phyloP scores from a whole-genome alignment of 495 filamentous ascomycete genomes.

The Annulohypoxylon stygium region DNA sequence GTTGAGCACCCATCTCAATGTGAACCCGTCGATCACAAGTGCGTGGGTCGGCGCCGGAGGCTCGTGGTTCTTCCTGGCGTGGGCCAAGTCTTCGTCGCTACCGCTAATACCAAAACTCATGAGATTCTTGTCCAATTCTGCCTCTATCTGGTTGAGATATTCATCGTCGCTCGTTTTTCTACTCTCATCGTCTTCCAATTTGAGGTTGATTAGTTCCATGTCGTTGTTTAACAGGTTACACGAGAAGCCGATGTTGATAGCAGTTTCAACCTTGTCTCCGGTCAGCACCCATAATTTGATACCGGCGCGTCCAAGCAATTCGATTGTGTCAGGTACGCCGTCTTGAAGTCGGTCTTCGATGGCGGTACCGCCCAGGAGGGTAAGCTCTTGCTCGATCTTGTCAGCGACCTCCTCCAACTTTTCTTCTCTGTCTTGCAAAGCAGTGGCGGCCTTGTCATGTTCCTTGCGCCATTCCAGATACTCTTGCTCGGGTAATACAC shows the following conservation, averaged over 20 bases:
- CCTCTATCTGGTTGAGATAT: conserved; percentile 69
- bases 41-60: conserved; percentile 90
- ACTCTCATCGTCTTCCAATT: conserved; percentile 78
- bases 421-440: conserved; percentile 90
- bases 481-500: conserved; percentile 84
- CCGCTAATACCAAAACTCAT: conserved; percentile 82
- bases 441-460: conserved; percentile 87
- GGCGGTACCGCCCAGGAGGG: conserved; percentile 92
- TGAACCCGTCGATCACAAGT: conserved; percentile 97
- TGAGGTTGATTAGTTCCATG: conserved; percentile 96
- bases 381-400: conserved; percentile 89
- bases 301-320: conserved; percentile 89
- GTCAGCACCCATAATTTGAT: conserved; percentile 99
- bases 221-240: conserved; percentile 97
- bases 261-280: conserved; percentile 98
- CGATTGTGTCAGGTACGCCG: conserved; percentile 96
- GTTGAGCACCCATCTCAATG: conserved; percentile 88
- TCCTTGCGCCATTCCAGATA: conserved; percentile 87
- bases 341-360: conserved; percentile 99
- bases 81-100: conserved; percentile 85
- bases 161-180: conserved; percentile 52
- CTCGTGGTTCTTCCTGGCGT: conserved; percentile 83
- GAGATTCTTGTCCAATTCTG: conserved; percentile 80
- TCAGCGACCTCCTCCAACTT: conserved; percentile 93
- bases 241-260: conserved; percentile 99